Percentiles rank a stretch among this genome's conserved stretches.
Evolutionary conservation across 2,329 filamentous ascomycete species (phyloP).

Genomic region (Penicillium glabrum): DNA sequence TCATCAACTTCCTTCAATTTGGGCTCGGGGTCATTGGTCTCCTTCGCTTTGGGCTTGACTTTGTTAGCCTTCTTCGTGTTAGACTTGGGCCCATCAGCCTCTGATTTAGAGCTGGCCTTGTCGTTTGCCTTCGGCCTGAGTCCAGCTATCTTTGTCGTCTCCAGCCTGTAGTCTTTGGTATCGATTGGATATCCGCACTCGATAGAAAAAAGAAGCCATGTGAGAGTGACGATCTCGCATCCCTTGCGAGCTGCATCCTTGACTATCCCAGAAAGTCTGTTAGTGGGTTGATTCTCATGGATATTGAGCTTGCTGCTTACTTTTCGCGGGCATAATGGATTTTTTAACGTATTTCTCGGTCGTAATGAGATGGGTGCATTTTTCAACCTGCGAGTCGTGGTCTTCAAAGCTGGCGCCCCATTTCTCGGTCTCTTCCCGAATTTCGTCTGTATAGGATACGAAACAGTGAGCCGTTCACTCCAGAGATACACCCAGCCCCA

Average conservation of each 20-base stretch:
- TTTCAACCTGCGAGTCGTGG: slow-evolving; percentile 1
- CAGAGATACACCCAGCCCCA: not conserved
- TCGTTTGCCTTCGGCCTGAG: not conserved
- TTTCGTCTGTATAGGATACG: slow-evolving; percentile 12
- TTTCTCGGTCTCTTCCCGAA: slow-evolving; percentile 28
- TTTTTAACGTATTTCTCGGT: slow-evolving; percentile 25
- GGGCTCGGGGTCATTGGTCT: no score
- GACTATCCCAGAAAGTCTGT: slow-evolving; percentile 11
- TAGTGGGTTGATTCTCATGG: not conserved
- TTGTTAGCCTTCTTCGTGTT: no score
- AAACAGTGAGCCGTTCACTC: not conserved
- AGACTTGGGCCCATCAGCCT: not conserved
- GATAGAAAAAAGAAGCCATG: slow-evolving; percentile 53
- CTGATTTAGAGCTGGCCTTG: not conserved
- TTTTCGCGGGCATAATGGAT: slow-evolving; percentile 16
- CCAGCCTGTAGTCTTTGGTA: not conserved
- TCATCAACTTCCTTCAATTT: no score
- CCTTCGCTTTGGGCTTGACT: no score
- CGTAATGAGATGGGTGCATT: slow-evolving; percentile 35
- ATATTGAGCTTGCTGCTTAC: slow-evolving; percentile 10
- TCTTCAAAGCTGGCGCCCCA: slow-evolving; percentile 30
- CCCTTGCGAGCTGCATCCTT: slow-evolving; percentile 47
- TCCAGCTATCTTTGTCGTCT: not conserved
- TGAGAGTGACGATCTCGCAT: slow-evolving; percentile 55
- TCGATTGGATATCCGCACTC: not conserved